Conservation (phyloP, 345 rosid species). For the Gossypium herbaceum region DNA sequence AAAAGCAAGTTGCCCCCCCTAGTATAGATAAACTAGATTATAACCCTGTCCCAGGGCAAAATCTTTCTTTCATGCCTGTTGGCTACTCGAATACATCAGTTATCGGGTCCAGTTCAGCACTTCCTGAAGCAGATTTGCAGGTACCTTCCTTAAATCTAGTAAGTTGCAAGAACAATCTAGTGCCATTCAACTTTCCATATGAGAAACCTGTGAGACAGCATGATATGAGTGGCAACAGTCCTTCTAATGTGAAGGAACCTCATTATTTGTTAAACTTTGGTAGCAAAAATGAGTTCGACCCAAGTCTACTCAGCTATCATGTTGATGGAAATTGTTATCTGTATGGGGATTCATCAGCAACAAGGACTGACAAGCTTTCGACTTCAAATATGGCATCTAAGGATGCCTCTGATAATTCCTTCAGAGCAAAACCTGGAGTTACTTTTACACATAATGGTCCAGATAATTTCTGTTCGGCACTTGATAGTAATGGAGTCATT, state of each 20-base stretch:
- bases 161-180: slow-evolving; percentile 28
- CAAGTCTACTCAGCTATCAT: slow-evolving; percentile 31
- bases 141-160: slow-evolving; percentile 29
- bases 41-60: slow-evolving; percentile 34
- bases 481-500: slow-evolving; percentile 31
- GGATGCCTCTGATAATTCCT: slow-evolving; percentile 24
- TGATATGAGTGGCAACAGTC: slow-evolving; percentile 14
- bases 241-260: slow-evolving; percentile 30
- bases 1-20: slow-evolving; percentile 30
- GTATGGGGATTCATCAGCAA: slow-evolving; percentile 20
- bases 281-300: slow-evolving; percentile 32
- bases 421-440: slow-evolving; percentile 24
- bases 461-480: slow-evolving; percentile 31
- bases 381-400: slow-evolving; percentile 24
- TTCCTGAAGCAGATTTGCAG: slow-evolving; percentile 29
- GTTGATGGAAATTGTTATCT: slow-evolving; percentile 27
- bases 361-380: slow-evolving; percentile 18
- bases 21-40: slow-evolving; percentile 21
- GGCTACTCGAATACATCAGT: slow-evolving; percentile 31
- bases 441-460: slow-evolving; percentile 30
- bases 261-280: slow-evolving; percentile 23
- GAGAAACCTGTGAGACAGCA: slow-evolving; percentile 25
- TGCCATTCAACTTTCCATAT: slow-evolving; percentile 21
- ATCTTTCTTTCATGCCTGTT: slow-evolving; percentile 23
- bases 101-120: slow-evolving; percentile 31